A percentile compares a stretch with the other conserved stretches of the same genome.
phyloP scores from a whole-genome alignment of 177 flowering plant species.

The Vitis hybrid region DNA sequence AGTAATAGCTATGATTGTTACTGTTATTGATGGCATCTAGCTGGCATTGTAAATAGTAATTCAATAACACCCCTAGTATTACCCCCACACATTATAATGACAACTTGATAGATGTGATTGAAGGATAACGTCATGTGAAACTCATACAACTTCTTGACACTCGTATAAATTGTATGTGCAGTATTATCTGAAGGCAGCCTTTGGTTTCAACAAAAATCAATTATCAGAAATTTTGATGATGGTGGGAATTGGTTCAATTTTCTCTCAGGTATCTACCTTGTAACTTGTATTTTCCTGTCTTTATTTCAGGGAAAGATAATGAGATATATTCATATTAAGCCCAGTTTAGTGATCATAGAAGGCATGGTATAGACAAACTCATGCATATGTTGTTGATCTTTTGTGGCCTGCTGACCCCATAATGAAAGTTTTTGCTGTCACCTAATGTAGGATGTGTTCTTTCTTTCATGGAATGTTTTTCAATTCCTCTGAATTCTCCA shows the following conservation, averaged over 20 bases:
- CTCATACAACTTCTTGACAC: not conserved
- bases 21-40: too few relatives aligned
- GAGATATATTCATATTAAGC: too few relatives aligned
- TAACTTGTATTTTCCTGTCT: not conserved
- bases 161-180: conserved; percentile 29
- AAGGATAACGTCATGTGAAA: not conserved
- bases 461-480: not conserved
- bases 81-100: too few relatives aligned
- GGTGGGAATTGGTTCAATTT: conserved; percentile 86
- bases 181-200: conserved; percentile 86
- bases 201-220: conserved; percentile 81
- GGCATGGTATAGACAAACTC: too few relatives aligned
- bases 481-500: not conserved
- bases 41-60: too few relatives aligned
- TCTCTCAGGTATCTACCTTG: conserved; percentile 66
- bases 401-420: not conserved
- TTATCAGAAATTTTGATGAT: conserved; percentile 72
- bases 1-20: too few relatives aligned
- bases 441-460: not conserved
- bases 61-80: too few relatives aligned
- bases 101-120: too few relatives aligned
- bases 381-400: not conserved
- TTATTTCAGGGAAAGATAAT: not conserved
- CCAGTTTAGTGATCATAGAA: too few relatives aligned
- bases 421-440: not conserved